Evolutionary conservation across 805 yeast species (phyloP).

Genomic region (Wickerhamomyces mucosus): DNA sequence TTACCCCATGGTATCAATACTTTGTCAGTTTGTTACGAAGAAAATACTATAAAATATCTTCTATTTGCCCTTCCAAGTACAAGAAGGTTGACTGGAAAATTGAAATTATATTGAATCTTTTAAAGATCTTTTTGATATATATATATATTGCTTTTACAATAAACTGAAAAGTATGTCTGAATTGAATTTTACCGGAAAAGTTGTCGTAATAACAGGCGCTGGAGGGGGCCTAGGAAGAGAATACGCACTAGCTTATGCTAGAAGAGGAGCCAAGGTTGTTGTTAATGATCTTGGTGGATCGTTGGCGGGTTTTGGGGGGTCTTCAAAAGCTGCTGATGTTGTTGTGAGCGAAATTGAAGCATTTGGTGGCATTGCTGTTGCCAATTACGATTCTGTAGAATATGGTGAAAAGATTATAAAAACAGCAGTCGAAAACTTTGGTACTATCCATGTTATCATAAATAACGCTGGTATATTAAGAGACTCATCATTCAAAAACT

Average conservation of each 20-base stretch:
- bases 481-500: constrained; percentile 79
- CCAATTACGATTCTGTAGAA: constrained; percentile 86
- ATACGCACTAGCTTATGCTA: constrained; percentile 80
- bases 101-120: too few relatives aligned
- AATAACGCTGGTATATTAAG: constrained; percentile 95
- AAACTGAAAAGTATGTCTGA: constrained; percentile 22
- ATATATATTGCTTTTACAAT: too few relatives aligned
- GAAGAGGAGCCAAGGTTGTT: constrained; percentile 89
- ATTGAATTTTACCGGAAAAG: constrained; percentile 64
- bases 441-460: constrained; percentile 79
- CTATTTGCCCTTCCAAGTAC: too few relatives aligned
- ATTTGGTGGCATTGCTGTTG: constrained; percentile 80
- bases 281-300: constrained; percentile 92
- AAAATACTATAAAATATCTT: too few relatives aligned
- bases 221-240: constrained; percentile 94
- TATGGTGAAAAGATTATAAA: constrained; percentile 79
- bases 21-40: too few relatives aligned
- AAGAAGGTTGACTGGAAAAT: too few relatives aligned
- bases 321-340: constrained; percentile 73
- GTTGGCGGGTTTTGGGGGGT: constrained; percentile 61
- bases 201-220: constrained; percentile 91
- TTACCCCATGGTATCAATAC: too few relatives aligned
- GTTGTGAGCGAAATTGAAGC: constrained; percentile 77
- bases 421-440: constrained; percentile 79
- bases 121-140: too few relatives aligned